phyloP scores from a whole-genome alignment of 345 rosid species.

The Citrus reticulata region DNA sequence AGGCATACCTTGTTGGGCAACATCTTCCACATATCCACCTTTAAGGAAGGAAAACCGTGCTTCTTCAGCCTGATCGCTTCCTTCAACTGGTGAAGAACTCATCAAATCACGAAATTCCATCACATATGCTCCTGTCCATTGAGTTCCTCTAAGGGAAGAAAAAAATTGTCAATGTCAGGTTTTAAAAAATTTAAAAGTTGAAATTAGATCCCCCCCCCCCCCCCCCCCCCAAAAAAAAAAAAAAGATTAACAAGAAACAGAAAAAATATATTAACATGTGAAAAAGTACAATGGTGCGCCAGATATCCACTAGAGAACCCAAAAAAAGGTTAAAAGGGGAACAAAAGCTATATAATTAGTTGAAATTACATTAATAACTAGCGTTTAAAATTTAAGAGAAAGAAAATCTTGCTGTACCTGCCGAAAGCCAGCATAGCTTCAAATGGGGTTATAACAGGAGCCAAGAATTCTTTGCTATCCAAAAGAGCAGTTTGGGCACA shows the following conservation, averaged over 20 bases:
- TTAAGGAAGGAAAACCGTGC: constrained; percentile 81
- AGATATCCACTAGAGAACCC: not conserved
- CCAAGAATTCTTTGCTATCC: constrained; percentile 89
- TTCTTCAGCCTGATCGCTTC: constrained; percentile 50
- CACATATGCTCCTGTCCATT: constrained; percentile 87
- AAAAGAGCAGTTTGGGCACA: constrained; percentile 90
- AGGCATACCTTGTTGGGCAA: constrained; percentile 40
- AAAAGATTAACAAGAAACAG: not conserved
- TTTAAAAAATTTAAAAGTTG: not conserved
- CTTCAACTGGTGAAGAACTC: constrained; percentile 37
- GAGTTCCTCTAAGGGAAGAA: constrained; percentile 53
- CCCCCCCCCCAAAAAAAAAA: too few relatives aligned
- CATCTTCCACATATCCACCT: constrained; percentile 80
- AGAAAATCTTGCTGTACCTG: constrained; percentile 40
- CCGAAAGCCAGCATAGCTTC: constrained; percentile 89
- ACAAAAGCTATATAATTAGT: not conserved
- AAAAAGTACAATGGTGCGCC: not conserved
- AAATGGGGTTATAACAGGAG: constrained; percentile 90
- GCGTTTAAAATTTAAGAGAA: not conserved
- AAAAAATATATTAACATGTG: not conserved
- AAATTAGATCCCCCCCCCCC: not conserved
- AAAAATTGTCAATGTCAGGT: not conserved
- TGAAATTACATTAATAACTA: not conserved
- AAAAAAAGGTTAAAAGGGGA: not conserved
- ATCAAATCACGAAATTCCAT: constrained; percentile 78